phyloP scores from a whole-genome alignment of 352 stramenopile genomes.

The Phytophthora sp. region DNA sequence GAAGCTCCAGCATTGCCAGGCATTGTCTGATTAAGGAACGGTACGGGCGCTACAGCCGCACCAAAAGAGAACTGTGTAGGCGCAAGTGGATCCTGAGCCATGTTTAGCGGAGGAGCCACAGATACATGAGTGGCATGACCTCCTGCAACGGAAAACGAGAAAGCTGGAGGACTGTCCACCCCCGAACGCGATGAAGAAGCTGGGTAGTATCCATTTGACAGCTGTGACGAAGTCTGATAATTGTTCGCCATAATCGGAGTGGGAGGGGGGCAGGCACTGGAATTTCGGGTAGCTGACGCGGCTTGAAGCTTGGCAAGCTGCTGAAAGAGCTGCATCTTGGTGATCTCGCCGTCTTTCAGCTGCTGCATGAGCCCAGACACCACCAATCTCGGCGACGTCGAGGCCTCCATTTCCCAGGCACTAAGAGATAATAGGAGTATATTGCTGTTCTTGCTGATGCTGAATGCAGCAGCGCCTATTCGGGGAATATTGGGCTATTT shows the following conservation, averaged over 20 bases:
- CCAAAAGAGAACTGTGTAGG: constrained; percentile 32
- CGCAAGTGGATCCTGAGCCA: constrained; percentile 4
- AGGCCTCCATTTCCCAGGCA: constrained; percentile 43
- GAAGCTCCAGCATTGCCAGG: neutral
- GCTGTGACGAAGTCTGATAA: neutral
- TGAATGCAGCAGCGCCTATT: neutral
- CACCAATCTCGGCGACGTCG: constrained; percentile 37
- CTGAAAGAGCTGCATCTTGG: constrained; percentile 87
- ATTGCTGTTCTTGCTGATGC: neutral
- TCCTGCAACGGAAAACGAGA: constrained; percentile 27
- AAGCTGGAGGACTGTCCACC: constrained; percentile 6
- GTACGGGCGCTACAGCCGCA: constrained; percentile 17
- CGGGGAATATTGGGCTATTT: neutral
- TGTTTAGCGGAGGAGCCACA: neutral
- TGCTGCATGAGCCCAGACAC: constrained; percentile 84
- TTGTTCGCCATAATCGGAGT: neutral
- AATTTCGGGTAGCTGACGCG: neutral
- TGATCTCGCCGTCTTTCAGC: constrained; percentile 85
- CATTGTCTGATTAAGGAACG: constrained; percentile 12
- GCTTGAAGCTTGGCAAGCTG: constrained; percentile 78
- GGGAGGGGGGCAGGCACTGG: constrained; percentile 5
- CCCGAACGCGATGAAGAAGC: neutral
- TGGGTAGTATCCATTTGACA: constrained; percentile 12
- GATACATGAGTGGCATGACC: neutral
- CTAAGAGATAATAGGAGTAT: neutral